Evolutionary conservation across 352 stramenopile species (phyloP).

Genomic region (Phytophthora rubi): DNA sequence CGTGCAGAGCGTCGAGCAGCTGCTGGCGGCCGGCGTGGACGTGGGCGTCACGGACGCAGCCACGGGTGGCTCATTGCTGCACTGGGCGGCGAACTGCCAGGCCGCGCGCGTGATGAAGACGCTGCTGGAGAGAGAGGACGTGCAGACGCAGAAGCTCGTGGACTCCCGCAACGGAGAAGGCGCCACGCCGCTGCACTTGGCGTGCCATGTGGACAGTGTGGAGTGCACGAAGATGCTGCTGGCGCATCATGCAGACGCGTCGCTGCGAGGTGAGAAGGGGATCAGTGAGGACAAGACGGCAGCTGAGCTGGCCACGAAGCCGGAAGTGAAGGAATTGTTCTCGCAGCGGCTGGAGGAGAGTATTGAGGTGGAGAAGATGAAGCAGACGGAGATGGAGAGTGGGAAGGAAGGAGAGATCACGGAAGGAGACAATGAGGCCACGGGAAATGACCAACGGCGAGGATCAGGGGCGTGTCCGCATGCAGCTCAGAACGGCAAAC

Average conservation of each 20-base stretch:
- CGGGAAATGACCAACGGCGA: conserved; percentile 6
- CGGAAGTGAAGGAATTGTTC: conserved; percentile 54
- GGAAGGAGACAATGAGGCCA: not conserved
- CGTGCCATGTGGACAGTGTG: conserved; percentile 59
- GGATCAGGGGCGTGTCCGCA: conserved; percentile 29
- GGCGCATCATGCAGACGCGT: conserved; percentile 45
- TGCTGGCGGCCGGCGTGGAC: conserved; percentile 70
- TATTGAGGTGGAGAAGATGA: not conserved
- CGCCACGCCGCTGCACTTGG: conserved; percentile 79
- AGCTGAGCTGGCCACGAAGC: conserved; percentile 56
- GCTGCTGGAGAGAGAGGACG: conserved; percentile 50
- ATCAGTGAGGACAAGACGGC: conserved; percentile 65
- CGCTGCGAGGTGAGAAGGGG: conserved; percentile 53
- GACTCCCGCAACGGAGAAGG: conserved; percentile 71
- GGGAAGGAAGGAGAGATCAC: conserved; percentile 1
- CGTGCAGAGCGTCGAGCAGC: conserved; percentile 54
- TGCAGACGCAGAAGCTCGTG: conserved; percentile 46
- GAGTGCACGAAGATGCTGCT: conserved; percentile 68
- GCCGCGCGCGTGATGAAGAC: conserved; percentile 57
- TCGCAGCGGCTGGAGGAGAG: conserved; percentile 7
- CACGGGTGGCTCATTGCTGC: conserved; percentile 69
- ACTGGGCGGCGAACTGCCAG: conserved; percentile 85
- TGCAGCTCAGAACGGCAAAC: conserved; percentile 35
- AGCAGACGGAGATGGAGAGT: not conserved
- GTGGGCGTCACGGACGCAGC: conserved; percentile 58